Evolutionary conservation across 371 early-diverging fungal genomes (phyloP), one percentile per base, ranked within the genome.

Genomic region (Rhizopus microsporus): DNA sequence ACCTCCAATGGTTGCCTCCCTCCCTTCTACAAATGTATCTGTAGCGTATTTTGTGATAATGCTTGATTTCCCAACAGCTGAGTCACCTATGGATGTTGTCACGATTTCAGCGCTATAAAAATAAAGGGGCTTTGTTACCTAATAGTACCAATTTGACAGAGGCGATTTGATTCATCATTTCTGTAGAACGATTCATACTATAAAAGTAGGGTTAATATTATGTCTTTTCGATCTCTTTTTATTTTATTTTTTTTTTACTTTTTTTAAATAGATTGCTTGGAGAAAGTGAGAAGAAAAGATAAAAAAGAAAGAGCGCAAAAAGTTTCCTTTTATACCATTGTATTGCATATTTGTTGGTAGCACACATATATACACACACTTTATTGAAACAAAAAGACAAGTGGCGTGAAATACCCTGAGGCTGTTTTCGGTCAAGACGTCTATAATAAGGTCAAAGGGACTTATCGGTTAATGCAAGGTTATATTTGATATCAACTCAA

Each of bases 1-100:
- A 88, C 92, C 92, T 75, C 97, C 97, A 67, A 97, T 97, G 29
- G 98, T 97, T 38, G 95, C 93, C 63, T 97, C 98, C 74, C 92
- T 91, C 76, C 96, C 93, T 60, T 95, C 95, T 59, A 88, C 84
- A 72, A 94, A 98, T 69, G 92, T 90, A 71, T 93, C 85, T 70
- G 92, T 92, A 39, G 93, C 94, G 66, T 95, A 96, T 42, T 96
- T 89, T 38, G 80, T 68, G 39, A 86, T 86, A 43, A 90, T 75
- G 72, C 88, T 88, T 17, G 93, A 91, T 75, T 92, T 92, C 48
- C 93, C 93, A 44, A 92, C 93, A 59, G 91, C 91, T 7, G 93
- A 88, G 65, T 92, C 91, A 42, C 91, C 92, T 90, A 35, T 33
- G 37, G 51, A 53, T 16, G 15, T 38, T 40, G 23, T 31, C 38